Evolutionary conservation across 2,329 filamentous ascomycete genomes (phyloP).

Genomic region (Trichocomaceae sp.): DNA sequence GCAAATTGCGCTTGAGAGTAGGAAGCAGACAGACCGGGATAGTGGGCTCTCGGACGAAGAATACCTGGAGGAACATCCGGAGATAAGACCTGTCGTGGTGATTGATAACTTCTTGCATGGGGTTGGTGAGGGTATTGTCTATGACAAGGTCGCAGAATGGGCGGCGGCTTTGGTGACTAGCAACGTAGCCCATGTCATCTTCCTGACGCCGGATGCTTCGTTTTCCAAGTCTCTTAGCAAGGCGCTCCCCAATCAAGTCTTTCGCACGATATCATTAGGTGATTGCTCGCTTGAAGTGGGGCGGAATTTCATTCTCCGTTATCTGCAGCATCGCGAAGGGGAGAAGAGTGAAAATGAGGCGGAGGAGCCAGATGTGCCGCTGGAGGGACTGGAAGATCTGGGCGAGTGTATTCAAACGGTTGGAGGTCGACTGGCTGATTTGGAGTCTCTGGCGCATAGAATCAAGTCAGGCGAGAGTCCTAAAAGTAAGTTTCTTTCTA

Average conservation of each 20-base stretch:
- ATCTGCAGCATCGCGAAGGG: conserved; percentile 48
- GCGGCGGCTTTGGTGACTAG: conserved; percentile 76
- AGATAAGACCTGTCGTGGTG: conserved; percentile 72
- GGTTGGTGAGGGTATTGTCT: conserved; percentile 61
- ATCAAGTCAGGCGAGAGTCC: conserved; percentile 84
- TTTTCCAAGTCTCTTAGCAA: conserved; percentile 83
- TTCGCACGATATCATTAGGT: conserved; percentile 75
- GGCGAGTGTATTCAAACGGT: conserved; percentile 75
- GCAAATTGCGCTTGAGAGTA: conserved; percentile 62
- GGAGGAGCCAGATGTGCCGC: conserved; percentile 34
- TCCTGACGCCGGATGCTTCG: conserved; percentile 82
- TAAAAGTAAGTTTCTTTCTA: conserved; percentile 37
- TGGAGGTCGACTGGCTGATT: conserved; percentile 87
- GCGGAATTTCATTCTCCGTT: conserved; percentile 81
- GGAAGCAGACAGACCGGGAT: conserved; percentile 68
- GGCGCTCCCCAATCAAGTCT: conserved; percentile 82
- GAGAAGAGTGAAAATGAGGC: conserved; percentile 20
- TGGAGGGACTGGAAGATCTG: conserved; percentile 59
- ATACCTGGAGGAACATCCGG: conserved; percentile 82
- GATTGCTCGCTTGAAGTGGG: conserved; percentile 82
- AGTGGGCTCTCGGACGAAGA: conserved; percentile 69
- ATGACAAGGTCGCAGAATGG: conserved; percentile 80
- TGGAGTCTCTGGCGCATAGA: conserved; percentile 86
- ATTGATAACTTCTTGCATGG: conserved; percentile 90
- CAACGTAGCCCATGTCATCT: conserved; percentile 89